phyloP scores from a whole-genome alignment of 805 yeast species.

The Starmera dryadoides region DNA sequence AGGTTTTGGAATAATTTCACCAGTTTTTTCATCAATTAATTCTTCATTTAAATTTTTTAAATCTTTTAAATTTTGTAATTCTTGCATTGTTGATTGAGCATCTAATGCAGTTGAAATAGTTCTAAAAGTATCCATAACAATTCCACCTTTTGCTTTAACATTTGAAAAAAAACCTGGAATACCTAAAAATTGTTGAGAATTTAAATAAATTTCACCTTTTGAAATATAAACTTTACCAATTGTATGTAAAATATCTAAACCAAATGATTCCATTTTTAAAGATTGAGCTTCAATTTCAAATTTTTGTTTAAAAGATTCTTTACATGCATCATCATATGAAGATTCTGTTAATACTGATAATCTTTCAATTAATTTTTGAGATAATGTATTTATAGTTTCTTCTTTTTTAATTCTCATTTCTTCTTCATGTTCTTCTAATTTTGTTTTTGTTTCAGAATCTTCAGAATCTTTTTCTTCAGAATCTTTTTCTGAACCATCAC shows the following conservation, averaged over 20 bases:
- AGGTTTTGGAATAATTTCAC: conserved; percentile 51
- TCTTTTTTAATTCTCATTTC: conserved; percentile 63
- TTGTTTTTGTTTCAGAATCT: conserved; percentile 32
- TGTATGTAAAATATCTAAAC: conserved; percentile 72
- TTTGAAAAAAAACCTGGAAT: conserved; percentile 69
- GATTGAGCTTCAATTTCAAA: conserved; percentile 78
- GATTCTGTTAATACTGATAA: conserved; percentile 55
- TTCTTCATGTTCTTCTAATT: conserved; percentile 61
- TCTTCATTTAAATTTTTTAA: conserved; percentile 31
- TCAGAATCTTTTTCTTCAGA: conserved; percentile 7
- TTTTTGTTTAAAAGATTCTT: conserved; percentile 54
- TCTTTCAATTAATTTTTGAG: conserved; percentile 48
- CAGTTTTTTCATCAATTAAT: conserved; percentile 36
- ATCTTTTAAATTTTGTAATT: conserved; percentile 59
- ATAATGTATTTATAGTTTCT: conserved; percentile 55
- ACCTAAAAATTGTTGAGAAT: conserved; percentile 56
- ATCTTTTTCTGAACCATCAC: background rate
- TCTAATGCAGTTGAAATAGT: conserved; percentile 70
- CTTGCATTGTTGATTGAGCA: conserved; percentile 74
- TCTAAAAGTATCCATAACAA: conserved; percentile 63
- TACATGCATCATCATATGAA: conserved; percentile 53
- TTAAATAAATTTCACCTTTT: conserved; percentile 57
- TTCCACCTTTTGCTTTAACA: conserved; percentile 66
- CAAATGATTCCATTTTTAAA: conserved; percentile 76
- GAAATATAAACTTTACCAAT: conserved; percentile 63